Evolutionary conservation across 768 basidiomycete genomes (phyloP).

Genomic region (Myochromella boudieri): DNA sequence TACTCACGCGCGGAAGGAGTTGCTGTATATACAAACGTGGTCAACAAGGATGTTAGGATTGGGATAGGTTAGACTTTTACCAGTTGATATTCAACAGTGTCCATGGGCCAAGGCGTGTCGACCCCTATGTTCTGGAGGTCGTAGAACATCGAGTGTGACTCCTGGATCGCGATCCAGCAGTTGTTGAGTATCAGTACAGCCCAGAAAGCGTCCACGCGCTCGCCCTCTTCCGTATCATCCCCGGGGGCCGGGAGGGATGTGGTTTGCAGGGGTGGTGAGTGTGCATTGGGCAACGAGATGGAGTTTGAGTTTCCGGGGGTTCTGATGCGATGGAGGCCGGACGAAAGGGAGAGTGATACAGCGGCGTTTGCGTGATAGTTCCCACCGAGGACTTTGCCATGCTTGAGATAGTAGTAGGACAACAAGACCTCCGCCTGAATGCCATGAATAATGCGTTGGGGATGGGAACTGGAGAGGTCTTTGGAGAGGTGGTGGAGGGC

Average conservation of each 20-base stretch:
- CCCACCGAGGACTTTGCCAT: conserved; percentile 44
- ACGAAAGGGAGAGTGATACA: conserved; percentile 36
- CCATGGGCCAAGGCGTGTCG: conserved; percentile 37
- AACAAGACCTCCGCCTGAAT: conserved; percentile 56
- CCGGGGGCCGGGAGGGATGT: conserved; percentile 24
- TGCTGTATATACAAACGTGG: conserved; percentile 11
- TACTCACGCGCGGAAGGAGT: conserved; percentile 14
- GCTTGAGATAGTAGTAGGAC: conserved; percentile 49
- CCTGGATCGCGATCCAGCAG: conserved; percentile 44
- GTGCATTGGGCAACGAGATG: not conserved
- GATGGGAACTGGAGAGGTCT: conserved; percentile 39
- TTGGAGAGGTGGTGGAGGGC: conserved; percentile 37
- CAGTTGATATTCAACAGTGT: conserved; percentile 17
- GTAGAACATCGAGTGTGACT: conserved; percentile 42
- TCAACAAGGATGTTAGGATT: not conserved
- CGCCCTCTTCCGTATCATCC: conserved; percentile 26
- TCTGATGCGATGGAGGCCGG: conserved; percentile 35
- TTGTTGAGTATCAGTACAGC: conserved; percentile 40
- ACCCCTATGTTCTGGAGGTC: conserved; percentile 29
- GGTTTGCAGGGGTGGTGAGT: conserved; percentile 21
- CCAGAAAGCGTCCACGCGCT: conserved; percentile 35
- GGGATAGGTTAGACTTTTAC: conserved; percentile 1
- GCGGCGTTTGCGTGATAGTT: conserved; percentile 51
- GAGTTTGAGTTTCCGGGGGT: conserved; percentile 4
- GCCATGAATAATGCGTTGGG: conserved; percentile 36